A percentile compares a stretch with the other conserved stretches of the same genome.
These are phyloP conservation scores for Aspergillus tanneri DNA, from an alignment of 2,329 filamentous ascomycete genomes.

Conservation along the genomic window DNA sequence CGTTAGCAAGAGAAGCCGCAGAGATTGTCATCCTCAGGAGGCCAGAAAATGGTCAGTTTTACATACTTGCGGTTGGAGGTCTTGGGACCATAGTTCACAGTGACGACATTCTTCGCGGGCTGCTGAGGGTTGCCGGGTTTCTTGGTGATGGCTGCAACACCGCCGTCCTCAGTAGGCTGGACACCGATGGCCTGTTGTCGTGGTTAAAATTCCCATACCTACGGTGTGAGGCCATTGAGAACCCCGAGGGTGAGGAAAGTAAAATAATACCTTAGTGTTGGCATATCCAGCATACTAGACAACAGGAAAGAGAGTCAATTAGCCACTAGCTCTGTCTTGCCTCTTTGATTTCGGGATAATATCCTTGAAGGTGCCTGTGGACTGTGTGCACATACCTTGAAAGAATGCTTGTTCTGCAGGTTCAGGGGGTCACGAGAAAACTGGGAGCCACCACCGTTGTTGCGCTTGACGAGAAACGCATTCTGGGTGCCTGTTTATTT, in stretches of 20 bases:
- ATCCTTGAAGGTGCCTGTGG: background rate
- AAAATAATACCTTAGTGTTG: conserved; percentile 76
- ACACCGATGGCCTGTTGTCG: conserved; percentile 74
- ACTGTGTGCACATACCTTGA: conserved; percentile 64
- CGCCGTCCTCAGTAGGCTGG: conserved; percentile 71
- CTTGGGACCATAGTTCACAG: conserved; percentile 67
- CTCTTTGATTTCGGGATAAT: background rate
- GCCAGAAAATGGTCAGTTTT: background rate
- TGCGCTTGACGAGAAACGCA: conserved; percentile 89
- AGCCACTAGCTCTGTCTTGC: conserved; percentile 14
- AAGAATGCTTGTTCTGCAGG: conserved; percentile 84
- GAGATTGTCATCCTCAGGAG: no score
- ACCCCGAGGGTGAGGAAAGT: background rate
- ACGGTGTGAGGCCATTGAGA: background rate
- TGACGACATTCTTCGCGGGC: conserved; percentile 66
- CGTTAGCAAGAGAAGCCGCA: conserved; percentile 21
- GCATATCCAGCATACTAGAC: conserved; percentile 82
- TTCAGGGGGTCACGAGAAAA: conserved; percentile 96
- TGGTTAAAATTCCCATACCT: background rate
- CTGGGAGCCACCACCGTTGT: conserved; percentile 72
- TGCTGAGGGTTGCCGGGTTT: conserved; percentile 69
- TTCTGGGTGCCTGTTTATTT: conserved; percentile 76
- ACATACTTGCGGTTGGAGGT: conserved; percentile 78
- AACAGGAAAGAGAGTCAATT: conserved; percentile 12
- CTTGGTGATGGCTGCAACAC: conserved; percentile 80